Conservation (phyloP, 495 filamentous ascomycete species). For the Letharia columbiana region DNA sequence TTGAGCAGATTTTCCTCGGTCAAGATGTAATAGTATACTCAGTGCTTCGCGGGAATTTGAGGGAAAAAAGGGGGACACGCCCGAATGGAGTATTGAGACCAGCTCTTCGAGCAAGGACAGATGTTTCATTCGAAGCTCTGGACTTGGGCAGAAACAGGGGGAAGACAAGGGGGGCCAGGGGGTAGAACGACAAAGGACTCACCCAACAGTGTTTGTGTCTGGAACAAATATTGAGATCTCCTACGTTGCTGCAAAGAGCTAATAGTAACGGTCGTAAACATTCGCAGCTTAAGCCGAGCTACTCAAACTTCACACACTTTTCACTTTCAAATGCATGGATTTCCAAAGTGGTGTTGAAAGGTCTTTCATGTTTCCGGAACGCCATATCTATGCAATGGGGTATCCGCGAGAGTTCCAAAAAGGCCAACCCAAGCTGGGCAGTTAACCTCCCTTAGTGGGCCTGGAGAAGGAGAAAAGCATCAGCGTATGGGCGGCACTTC, state of each 20-base stretch:
- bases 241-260: neutral
- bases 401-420: neutral
- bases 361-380: neutral
- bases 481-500: neutral
- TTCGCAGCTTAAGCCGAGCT: neutral
- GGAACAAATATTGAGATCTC: too few species aligned
- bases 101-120: too few species aligned
- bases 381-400: neutral
- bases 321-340: neutral
- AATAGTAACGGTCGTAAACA: neutral
- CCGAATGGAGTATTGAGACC: too few species aligned
- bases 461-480: neutral
- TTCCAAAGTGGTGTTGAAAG: neutral
- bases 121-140: too few species aligned
- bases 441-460: neutral
- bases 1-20: too few species aligned
- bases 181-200: too few species aligned
- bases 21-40: too few species aligned
- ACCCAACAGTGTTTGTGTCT: too few species aligned
- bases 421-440: neutral
- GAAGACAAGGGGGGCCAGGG: too few species aligned
- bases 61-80: too few species aligned
- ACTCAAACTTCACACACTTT: neutral
- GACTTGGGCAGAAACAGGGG: too few species aligned
- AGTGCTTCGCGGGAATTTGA: too few species aligned